Conservation (phyloP, 192 early-diverging fungal genomes). For the Coemansia sp. region DNA sequence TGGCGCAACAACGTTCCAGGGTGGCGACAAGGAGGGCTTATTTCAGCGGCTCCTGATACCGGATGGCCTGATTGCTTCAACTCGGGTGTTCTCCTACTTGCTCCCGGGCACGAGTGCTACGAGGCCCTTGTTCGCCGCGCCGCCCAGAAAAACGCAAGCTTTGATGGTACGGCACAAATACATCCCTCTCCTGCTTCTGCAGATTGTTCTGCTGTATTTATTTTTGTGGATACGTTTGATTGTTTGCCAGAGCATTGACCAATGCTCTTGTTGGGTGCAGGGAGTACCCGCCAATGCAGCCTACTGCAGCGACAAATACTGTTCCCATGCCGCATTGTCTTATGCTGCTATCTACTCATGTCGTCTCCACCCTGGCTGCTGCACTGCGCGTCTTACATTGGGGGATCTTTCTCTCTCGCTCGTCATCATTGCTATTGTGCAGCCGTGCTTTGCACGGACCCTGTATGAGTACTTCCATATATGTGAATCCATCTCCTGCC, state of each 20-base stretch:
- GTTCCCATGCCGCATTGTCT: background rate
- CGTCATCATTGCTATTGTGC: background rate
- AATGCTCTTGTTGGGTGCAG: background rate
- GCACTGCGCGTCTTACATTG: no score
- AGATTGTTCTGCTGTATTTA: background rate
- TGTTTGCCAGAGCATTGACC: background rate
- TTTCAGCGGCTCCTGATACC: constrained; percentile 88
- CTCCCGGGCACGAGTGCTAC: constrained; percentile 61
- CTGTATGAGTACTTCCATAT: no score
- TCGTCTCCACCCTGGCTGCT: no score
- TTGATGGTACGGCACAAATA: constrained; percentile 70
- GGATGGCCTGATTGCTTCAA: constrained; percentile 99
- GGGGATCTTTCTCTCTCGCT: no score
- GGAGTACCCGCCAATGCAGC: background rate
- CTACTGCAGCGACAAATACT: background rate
- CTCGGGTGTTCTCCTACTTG: constrained; percentile 81
- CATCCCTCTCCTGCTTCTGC: background rate
- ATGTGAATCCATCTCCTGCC: no score
- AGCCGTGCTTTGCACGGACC: no score
- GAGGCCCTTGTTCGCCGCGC: constrained; percentile 54
- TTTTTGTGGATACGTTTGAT: background rate
- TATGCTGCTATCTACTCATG: background rate
- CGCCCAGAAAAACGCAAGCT: constrained; percentile 57
- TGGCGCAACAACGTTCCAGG: constrained; percentile 30
- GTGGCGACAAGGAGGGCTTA: constrained; percentile 55